phyloP scores from a whole-genome alignment of 352 stramenopile genomes.

The Pythium coloratum region DNA sequence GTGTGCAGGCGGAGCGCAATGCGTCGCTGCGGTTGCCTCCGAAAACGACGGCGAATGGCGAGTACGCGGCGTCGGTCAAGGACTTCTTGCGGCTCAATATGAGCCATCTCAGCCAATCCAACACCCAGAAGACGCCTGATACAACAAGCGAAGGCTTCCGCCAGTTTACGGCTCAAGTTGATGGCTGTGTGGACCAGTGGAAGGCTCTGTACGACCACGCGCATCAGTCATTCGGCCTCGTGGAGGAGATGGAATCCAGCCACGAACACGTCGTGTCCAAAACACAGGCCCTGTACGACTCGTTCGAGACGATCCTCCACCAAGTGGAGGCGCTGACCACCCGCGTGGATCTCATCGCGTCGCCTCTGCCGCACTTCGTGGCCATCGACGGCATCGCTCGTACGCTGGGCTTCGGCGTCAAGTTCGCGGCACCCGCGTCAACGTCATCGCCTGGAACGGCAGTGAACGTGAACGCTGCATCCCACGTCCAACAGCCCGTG shows the following conservation, averaged over 20 bases:
- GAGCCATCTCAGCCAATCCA: not conserved
- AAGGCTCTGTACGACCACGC: conserved; percentile 48
- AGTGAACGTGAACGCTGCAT: conserved; percentile 1
- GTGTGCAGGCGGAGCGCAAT: conserved; percentile 45
- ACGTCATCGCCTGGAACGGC: conserved; percentile 4
- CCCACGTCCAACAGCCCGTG: conserved; percentile 38
- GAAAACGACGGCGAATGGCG: not conserved
- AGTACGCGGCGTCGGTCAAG: conserved; percentile 35
- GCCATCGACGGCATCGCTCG: conserved; percentile 57
- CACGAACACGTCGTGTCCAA: conserved; percentile 74
- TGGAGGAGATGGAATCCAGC: conserved; percentile 82
- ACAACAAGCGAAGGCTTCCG: not conserved
- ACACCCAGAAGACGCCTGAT: not conserved
- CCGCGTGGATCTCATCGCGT: conserved; percentile 60
- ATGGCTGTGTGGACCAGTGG: conserved; percentile 41
- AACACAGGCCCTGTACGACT: conserved; percentile 75
- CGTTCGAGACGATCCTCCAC: conserved; percentile 61
- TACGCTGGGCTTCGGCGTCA: conserved; percentile 66
- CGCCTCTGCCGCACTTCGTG: conserved; percentile 73
- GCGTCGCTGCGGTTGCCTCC: conserved; percentile 36
- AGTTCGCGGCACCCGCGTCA: conserved; percentile 49
- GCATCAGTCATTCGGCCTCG: conserved; percentile 57
- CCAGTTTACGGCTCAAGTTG: conserved; percentile 35
- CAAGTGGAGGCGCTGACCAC: conserved; percentile 46
- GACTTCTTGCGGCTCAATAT: conserved; percentile 37